These are phyloP conservation scores for Aspergillus transmontanensis DNA, from an alignment of 2,329 filamentous ascomycete species.

Conservation along the genomic window DNA sequence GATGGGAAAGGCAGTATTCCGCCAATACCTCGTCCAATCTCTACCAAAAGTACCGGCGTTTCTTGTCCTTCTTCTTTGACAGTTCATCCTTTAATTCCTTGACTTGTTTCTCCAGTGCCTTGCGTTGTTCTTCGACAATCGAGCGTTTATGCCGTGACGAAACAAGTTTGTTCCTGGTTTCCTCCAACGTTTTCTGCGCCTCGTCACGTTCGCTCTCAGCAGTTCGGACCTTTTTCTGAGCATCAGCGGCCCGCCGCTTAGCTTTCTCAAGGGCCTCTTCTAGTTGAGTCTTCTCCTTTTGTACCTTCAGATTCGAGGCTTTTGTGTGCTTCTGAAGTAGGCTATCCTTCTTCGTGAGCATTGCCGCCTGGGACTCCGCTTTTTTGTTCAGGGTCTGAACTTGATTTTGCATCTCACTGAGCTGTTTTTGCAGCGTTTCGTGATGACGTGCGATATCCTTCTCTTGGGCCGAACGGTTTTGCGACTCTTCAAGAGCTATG, in stretches of 20 bases:
- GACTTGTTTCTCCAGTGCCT: neutral
- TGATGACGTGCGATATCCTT: neutral
- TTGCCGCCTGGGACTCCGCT: neutral
- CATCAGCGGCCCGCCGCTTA: neutral
- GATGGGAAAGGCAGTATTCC: neutral
- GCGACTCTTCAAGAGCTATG: neutral
- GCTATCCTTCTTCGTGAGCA: neutral
- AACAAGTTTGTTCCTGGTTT: neutral
- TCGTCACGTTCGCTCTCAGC: neutral
- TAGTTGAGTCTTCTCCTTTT: neutral
- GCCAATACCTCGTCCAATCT: neutral
- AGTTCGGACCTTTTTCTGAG: neutral
- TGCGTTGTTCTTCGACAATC: neutral
- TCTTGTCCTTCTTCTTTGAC: neutral
- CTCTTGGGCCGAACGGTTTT: neutral
- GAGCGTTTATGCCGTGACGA: neutral
- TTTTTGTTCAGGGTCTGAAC: neutral
- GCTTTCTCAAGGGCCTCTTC: neutral
- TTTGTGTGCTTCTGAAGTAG: neutral
- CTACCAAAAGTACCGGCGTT: constrained; percentile 12
- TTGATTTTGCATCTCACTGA: neutral
- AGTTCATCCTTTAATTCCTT: neutral
- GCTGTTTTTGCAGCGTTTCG: neutral
- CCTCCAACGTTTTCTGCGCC: neutral
- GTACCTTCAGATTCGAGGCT: neutral